Base-by-base conservation (phyloP, 108 stramenopile genomes). In the Nitzschia sp. region DNA sequence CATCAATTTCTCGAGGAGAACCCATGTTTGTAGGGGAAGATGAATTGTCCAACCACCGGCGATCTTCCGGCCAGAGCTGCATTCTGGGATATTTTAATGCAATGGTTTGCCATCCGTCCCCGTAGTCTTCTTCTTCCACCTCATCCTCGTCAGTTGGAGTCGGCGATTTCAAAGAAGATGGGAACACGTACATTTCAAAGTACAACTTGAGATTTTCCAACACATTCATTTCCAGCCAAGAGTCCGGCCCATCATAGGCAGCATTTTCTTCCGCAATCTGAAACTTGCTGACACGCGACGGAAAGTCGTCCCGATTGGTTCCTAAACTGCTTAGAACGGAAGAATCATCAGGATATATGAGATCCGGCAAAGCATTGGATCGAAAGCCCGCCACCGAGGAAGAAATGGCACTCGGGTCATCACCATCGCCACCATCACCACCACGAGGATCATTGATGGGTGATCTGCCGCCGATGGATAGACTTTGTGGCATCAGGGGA, bases 171-270 rank as follows among this genome's bases (percentile, higher is more conserved):
- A 35, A 52, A 16, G 36, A 61, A 0, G 44, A 45, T 5, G 79
- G 79, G 73, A 93, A 93, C 34, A 93, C 86, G 63, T 77, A 90
- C 1, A 61, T 54, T 17, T 77, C 66, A 67, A 90, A 93, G 65
- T 93, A 93, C 17, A 89, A 45, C 29, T 90, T 81, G 23, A 87
- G 58, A 73, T 93, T 82, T 27, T 78, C 75, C 13, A 72, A 59
- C 17, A 90, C 84, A 0, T 61, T 70, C 15, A 87, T 30, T 11
- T 76, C 41, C 15, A 75, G 68, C 30, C 73, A 85, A 29, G 75
- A 56, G 32, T 62, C 57, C 6, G 85, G 85, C 16, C 92, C 92
- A 65, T 83, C 84, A 48, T 85, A 93, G 11, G 41, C 53, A 15
- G 73, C 71, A 32, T 75, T 77, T 47, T 80, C 57, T 58, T 87